A percentile compares a stretch with the other conserved stretches of the same genome.
These are phyloP conservation scores for Magnusiomyces clavatus DNA, from an alignment of 1,139 yeast species.

Conservation along the genomic window DNA sequence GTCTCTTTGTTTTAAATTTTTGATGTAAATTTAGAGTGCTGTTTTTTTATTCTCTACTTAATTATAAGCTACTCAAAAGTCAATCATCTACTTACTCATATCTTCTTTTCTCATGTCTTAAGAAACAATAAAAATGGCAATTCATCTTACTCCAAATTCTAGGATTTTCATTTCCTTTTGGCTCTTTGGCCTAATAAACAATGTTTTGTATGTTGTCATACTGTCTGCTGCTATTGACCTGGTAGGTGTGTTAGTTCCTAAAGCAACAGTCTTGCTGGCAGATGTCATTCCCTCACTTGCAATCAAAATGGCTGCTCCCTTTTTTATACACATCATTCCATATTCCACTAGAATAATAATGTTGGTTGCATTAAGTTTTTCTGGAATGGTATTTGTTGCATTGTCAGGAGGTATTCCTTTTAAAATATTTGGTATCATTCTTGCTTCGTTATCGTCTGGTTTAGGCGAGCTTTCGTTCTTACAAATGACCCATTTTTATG, in stretches of 20 bases:
- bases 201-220: constrained; percentile 83
- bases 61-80: too few relatives aligned
- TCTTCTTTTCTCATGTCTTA: too few relatives aligned
- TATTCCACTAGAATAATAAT: constrained; percentile 36
- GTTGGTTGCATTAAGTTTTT: constrained; percentile 52
- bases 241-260: constrained; percentile 77
- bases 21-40: too few relatives aligned
- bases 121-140: background rate
- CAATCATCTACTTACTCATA: too few relatives aligned
- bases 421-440: constrained; percentile 59
- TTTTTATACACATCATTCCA: constrained; percentile 59
- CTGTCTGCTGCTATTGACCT: constrained; percentile 87
- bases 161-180: constrained; percentile 46
- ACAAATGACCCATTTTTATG: constrained; percentile 63
- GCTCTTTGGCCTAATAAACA: constrained; percentile 79
- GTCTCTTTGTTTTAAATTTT: too few relatives aligned
- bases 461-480: constrained; percentile 84
- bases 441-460: constrained; percentile 84
- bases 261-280: constrained; percentile 76
- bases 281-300: constrained; percentile 79
- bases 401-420: constrained; percentile 30
- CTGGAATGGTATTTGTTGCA: constrained; percentile 73
- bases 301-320: constrained; percentile 69
- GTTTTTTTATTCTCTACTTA: too few relatives aligned
- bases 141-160: background rate